Evolutionary conservation across 345 rosid species (phyloP).

Genomic region (Ceriops zippeliana): DNA sequence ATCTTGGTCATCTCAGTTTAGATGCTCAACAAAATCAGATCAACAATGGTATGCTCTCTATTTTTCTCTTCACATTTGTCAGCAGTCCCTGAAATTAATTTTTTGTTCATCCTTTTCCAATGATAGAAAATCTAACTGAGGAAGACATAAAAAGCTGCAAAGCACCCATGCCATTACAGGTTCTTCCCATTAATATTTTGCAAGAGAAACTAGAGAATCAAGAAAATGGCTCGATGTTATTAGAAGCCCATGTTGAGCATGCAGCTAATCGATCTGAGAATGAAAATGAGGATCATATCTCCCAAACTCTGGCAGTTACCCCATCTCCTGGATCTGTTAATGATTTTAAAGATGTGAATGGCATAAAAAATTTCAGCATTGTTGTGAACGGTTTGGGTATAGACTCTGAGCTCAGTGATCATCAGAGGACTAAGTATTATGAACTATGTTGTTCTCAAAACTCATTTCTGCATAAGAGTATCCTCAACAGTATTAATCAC

Average conservation of each 20-base stretch:
- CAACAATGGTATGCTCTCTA: constrained; percentile 24
- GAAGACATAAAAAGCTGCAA: constrained; percentile 4
- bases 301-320: constrained; percentile 13
- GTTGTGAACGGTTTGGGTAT: constrained; percentile 26
- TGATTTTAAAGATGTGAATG: constrained; percentile 22
- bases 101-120: neutral
- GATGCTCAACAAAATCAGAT: constrained; percentile 17
- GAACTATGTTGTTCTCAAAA: constrained; percentile 42
- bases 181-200: constrained; percentile 9
- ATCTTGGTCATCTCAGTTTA: constrained; percentile 4
- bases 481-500: constrained; percentile 39
- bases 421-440: constrained; percentile 33
- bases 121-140: constrained; percentile 1
- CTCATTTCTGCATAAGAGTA: constrained; percentile 35
- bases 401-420: constrained; percentile 34
- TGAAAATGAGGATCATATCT: constrained; percentile 3
- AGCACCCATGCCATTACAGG: constrained; percentile 6
- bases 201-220: constrained; percentile 11
- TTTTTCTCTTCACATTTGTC: constrained; percentile 2
- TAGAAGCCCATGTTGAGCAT: constrained; percentile 7
- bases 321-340: constrained; percentile 15
- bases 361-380: constrained; percentile 33
- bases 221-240: constrained; percentile 17
- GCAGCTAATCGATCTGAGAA: constrained; percentile 7
- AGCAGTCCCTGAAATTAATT: neutral